Evolutionary conservation across 768 basidiomycete genomes (phyloP).

Genomic region (Leccinum variicolor): DNA sequence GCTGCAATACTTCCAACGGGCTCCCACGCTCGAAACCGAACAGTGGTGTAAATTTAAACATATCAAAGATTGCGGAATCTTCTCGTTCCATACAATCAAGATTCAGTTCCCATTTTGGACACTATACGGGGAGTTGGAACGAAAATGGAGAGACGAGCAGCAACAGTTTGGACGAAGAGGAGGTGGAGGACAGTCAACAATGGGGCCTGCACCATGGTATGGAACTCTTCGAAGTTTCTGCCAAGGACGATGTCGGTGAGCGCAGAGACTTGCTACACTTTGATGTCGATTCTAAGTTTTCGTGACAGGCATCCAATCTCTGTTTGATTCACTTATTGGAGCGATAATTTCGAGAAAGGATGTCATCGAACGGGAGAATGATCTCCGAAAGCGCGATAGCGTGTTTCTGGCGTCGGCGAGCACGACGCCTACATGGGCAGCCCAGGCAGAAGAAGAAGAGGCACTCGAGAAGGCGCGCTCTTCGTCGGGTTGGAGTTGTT

Average conservation of each 20-base stretch:
- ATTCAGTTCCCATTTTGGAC: slow-evolving; percentile 56
- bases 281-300: slow-evolving; percentile 13
- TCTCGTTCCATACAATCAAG: slow-evolving; percentile 49
- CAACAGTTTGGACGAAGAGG: slow-evolving; percentile 65
- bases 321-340: slow-evolving; percentile 77
- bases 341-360: slow-evolving; percentile 79
- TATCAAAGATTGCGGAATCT: slow-evolving; percentile 35
- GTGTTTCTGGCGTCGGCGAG: slow-evolving; percentile 65
- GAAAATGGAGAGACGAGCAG: slow-evolving; percentile 59
- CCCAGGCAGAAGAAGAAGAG: slow-evolving; percentile 79
- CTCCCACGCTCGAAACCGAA: slow-evolving; percentile 51
- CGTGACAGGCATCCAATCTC: slow-evolving; percentile 64
- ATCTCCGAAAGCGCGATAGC: slow-evolving; percentile 77
- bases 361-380: slow-evolving; percentile 77
- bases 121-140: slow-evolving; percentile 49
- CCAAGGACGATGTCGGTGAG: slow-evolving; percentile 81
- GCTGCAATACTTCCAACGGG: slow-evolving; percentile 47
- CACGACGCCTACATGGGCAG: slow-evolving; percentile 71
- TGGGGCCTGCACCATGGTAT: slow-evolving; percentile 82
- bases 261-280: neutral
- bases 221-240: slow-evolving; percentile 88
- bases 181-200: slow-evolving; percentile 51
- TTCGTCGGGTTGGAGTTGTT: slow-evolving; percentile 65
- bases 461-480: slow-evolving; percentile 51
- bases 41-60: slow-evolving; percentile 30